A percentile compares a stretch with the other conserved stretches of the same genome.
These are phyloP conservation scores for Ophiognomonia clavigignenti-juglandacearum DNA, from an alignment of 2,329 filamentous ascomycete genomes.

Conservation along the genomic window DNA sequence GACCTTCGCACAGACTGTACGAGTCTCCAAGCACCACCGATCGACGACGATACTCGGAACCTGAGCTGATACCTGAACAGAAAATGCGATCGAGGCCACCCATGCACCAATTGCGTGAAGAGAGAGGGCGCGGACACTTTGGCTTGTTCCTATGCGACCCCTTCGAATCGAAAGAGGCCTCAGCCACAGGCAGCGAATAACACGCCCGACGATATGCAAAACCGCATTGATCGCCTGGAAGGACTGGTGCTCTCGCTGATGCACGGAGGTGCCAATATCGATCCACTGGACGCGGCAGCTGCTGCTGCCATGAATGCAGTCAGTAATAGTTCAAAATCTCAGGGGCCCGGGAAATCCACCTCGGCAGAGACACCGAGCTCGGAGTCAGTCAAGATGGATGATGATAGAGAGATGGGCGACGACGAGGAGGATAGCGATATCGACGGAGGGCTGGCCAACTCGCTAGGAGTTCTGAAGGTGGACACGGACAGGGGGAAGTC, in stretches of 20 bases:
- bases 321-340: conserved; percentile 24
- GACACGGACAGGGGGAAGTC: conserved; percentile 72
- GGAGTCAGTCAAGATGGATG: conserved; percentile 46
- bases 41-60: too few species aligned
- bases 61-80: conserved; percentile 39
- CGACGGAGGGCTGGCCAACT: conserved; percentile 64
- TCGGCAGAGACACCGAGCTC: conserved; percentile 36
- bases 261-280: conserved; percentile 67
- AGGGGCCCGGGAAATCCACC: conserved; percentile 28
- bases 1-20: conserved; percentile 29
- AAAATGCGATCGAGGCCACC: conserved; percentile 89
- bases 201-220: conserved; percentile 93
- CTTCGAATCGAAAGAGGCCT: conserved; percentile 66
- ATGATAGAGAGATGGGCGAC: conserved; percentile 46
- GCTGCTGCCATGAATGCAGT: conserved; percentile 24
- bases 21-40: conserved; percentile 6
- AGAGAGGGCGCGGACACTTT: conserved; percentile 75
- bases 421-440: conserved; percentile 63
- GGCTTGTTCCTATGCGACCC: conserved; percentile 81
- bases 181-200: conserved; percentile 51
- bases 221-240: conserved; percentile 92
- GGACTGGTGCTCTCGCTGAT: conserved; percentile 87
- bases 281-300: conserved; percentile 29
- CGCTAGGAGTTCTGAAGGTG: conserved; percentile 78
- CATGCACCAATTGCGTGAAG: conserved; percentile 93